phyloP scores from a whole-genome alignment of 2,329 filamentous ascomycete species.

The Sporothrix brunneoviolacea region DNA sequence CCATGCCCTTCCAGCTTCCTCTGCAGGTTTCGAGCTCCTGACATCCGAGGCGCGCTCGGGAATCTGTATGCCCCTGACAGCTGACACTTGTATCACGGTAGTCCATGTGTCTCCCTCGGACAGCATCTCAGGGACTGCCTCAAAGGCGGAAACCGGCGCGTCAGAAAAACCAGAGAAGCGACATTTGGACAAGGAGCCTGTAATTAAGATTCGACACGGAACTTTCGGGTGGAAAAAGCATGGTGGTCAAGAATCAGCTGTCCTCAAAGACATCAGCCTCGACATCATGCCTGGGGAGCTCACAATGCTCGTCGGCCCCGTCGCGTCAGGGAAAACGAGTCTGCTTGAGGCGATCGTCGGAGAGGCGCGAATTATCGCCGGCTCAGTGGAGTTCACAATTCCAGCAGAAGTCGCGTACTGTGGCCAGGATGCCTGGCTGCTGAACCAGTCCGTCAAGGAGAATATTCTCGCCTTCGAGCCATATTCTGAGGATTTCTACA shows the following conservation, averaged over 20 bases:
- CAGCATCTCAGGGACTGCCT: no score
- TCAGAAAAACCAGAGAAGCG: no score
- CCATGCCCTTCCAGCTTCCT: no score
- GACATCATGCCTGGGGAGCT: conserved; percentile 18
- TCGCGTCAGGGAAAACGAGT: conserved; percentile 39
- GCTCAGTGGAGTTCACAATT: conserved; percentile 21
- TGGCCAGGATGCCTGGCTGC: conserved; percentile 38
- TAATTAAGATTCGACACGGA: conserved; percentile 7
- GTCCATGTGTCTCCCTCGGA: no score
- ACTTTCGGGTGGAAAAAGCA: conserved; percentile 16
- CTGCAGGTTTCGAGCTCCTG: no score
- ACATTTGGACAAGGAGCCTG: conserved; percentile 8
- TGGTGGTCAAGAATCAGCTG: background rate
- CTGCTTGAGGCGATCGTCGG: conserved; percentile 33
- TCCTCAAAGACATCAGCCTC: conserved; percentile 13
- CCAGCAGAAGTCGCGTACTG: conserved; percentile 32
- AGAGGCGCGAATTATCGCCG: conserved; percentile 25
- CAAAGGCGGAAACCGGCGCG: no score
- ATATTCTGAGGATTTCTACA: conserved; percentile 18
- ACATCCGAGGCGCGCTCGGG: no score
- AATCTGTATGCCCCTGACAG: no score
- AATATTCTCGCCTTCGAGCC: conserved; percentile 30
- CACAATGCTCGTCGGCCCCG: conserved; percentile 34
- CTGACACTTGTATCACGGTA: no score
- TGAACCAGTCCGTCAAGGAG: conserved; percentile 33